Evolutionary conservation across 768 basidiomycete genomes (phyloP).

Genomic region (Dendrothele bispora): DNA sequence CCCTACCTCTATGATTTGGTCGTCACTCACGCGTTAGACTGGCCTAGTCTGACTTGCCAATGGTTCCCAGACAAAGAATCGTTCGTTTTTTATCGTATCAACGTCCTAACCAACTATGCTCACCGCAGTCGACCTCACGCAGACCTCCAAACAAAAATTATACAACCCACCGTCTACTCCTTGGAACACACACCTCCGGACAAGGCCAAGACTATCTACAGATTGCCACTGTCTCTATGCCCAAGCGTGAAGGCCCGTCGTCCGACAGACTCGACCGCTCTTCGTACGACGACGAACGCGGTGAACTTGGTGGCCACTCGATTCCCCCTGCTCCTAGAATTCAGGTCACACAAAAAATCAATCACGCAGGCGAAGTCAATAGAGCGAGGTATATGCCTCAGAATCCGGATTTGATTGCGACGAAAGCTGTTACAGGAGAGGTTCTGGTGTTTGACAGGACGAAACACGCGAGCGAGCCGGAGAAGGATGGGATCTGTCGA

Average conservation of each 20-base stretch:
- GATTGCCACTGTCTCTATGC: conserved; percentile 93
- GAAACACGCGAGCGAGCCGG: conserved; percentile 93
- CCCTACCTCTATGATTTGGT: conserved; percentile 98
- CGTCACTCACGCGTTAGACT: conserved; percentile 95
- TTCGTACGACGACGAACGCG: conserved; percentile 89
- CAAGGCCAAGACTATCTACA: conserved; percentile 94
- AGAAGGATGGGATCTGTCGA: conserved; percentile 77
- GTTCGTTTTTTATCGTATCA: conserved; percentile 46
- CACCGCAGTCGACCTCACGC: conserved; percentile 2
- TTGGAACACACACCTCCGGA: conserved; percentile 96
- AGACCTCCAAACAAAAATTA: conserved; percentile 93
- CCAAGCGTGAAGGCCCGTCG: conserved; percentile 70
- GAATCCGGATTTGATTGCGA: conserved; percentile 95
- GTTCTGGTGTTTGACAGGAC: conserved; percentile 96
- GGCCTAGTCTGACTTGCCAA: conserved; percentile 97
- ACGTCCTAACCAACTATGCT: too few relatives aligned
- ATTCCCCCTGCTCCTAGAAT: conserved; percentile 85
- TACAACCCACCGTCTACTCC: conserved; percentile 88
- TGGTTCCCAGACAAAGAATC: conserved; percentile 98
- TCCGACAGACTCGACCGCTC: conserved; percentile 76
- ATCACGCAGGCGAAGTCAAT: conserved; percentile 95
- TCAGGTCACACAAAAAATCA: conserved; percentile 90
- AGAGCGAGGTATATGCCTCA: conserved; percentile 99
- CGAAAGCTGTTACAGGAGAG: conserved; percentile 89
- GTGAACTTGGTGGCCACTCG: conserved; percentile 91